These are phyloP conservation scores for Blechomonas ayalai DNA, from an alignment of 208 protist species.

Conservation along the genomic window DNA sequence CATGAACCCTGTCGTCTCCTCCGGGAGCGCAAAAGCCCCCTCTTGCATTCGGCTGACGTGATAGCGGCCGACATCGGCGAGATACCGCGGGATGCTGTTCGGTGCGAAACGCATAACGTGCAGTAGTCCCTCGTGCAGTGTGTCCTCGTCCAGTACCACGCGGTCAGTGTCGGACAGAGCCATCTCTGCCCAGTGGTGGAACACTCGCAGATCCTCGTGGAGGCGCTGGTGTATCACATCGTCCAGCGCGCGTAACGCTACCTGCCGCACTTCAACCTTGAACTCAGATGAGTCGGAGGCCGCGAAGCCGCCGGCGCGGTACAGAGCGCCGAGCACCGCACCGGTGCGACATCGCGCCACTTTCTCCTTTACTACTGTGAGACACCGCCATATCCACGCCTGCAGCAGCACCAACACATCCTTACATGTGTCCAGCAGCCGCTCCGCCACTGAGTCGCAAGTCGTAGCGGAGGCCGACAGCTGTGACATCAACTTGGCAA, in stretches of 20 bases:
- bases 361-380: constrained; percentile 63
- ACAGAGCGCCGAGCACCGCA: constrained; percentile 28
- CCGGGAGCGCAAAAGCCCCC: constrained; percentile 5
- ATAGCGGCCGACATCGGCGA: constrained; percentile 42
- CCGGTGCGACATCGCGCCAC: constrained; percentile 46
- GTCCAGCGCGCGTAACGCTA: constrained; percentile 27
- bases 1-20: constrained; percentile 22
- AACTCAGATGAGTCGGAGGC: too few species aligned
- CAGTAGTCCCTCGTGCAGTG: constrained; percentile 58
- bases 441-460: constrained; percentile 18
- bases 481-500: constrained; percentile 56
- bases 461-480: constrained; percentile 14
- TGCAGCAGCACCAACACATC: constrained; percentile 29
- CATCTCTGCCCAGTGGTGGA: constrained; percentile 63
- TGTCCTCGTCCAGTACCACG: constrained; percentile 49
- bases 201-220: constrained; percentile 65
- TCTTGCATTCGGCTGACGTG: constrained; percentile 8
- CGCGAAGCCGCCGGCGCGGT: too few species aligned
- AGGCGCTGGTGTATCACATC: constrained; percentile 40
- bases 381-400: constrained; percentile 54
- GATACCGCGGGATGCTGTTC: constrained; percentile 29
- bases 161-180: constrained; percentile 50
- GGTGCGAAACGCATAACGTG: constrained; percentile 16
- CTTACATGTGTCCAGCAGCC: constrained; percentile 33
- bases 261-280: constrained; percentile 31